These are phyloP conservation scores for Colletotrichum eremochloae DNA, from an alignment of 2,329 filamentous ascomycete species.

Conservation along the genomic window DNA sequence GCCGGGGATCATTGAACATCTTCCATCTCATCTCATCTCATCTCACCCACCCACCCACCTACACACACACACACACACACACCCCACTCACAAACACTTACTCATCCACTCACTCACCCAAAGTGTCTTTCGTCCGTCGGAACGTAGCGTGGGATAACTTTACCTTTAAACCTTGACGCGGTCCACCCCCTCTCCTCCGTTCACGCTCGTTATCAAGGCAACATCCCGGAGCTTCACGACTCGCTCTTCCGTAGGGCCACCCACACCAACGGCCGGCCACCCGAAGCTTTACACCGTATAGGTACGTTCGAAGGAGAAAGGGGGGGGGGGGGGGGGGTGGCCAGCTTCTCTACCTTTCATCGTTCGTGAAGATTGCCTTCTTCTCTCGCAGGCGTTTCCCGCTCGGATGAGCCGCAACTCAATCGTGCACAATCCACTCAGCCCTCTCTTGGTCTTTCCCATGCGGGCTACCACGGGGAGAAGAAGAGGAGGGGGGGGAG, in stretches of 20 bases:
- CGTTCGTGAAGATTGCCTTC: conserved; percentile 13
- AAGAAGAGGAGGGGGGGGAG: not conserved
- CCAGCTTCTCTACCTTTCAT: too few relatives aligned
- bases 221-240: not conserved
- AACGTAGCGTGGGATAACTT: not conserved
- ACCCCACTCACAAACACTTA: not conserved
- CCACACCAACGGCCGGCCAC: too few relatives aligned
- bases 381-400: conserved; percentile 3
- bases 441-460: not conserved
- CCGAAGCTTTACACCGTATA: not conserved
- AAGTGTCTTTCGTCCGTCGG: not conserved
- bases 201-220: too few relatives aligned
- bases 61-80: not conserved
- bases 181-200: too few relatives aligned
- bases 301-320: not conserved
- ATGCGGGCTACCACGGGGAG: too few relatives aligned
- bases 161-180: not conserved
- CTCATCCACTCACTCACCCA: not conserved
- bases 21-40: not conserved
- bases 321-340: too few relatives aligned
- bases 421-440: not conserved
- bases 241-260: not conserved
- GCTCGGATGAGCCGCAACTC: not conserved
- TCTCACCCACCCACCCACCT: not conserved
- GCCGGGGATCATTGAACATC: not conserved